Evolutionary conservation across 495 filamentous ascomycete species (phyloP), one percentile per base, ranked within the genome.

Genomic region (Pseudotulostoma volvatum): DNA sequence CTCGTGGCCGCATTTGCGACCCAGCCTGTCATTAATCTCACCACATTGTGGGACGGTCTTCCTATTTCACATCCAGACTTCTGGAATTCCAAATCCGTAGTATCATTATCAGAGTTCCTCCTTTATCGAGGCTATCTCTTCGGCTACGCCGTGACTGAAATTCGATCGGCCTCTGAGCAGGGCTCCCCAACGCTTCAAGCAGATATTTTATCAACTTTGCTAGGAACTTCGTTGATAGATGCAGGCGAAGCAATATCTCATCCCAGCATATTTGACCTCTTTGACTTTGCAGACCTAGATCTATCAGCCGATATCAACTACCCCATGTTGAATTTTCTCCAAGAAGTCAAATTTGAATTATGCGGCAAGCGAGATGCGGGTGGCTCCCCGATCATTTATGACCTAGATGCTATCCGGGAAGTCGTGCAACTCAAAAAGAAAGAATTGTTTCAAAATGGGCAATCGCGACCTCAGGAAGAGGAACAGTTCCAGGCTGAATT

Each of bases 211-310:
- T 77, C 82, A 13, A 77, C 81, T 0, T 61, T 96, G 23, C 69
- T 83, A 15, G 92, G 92, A 17, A 74, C 69, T 41, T 81, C 85
- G 4, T 64, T 64, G 3, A 40, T 71, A 18, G 72, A 79, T 0
- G 70, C 70, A 21, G 72, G 75, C 7, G 70, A 78, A 31, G 61
- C 70, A n/a, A 47, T 76, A 18, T 50, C 57, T 9, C 79, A 81
- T 39, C 69, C 76, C 3, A 81, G 77, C 4, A 69, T 96, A 9
- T 92, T 95, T 55, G 92, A 95, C 45, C 71, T 95, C 15, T 85
- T 93, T 40, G 92, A 96, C 57, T 94, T 96, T 40, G 66, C 85
- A 20, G 77, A 86, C 39, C 55, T 83, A 5, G 76, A 86, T 31
- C 64, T 76, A 31, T 47, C 61, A 1, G 67, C 66, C 43, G 45